These are phyloP conservation scores for Aspergillus floridensis DNA, from an alignment of 2,329 filamentous ascomycete genomes.

Conservation along the genomic window DNA sequence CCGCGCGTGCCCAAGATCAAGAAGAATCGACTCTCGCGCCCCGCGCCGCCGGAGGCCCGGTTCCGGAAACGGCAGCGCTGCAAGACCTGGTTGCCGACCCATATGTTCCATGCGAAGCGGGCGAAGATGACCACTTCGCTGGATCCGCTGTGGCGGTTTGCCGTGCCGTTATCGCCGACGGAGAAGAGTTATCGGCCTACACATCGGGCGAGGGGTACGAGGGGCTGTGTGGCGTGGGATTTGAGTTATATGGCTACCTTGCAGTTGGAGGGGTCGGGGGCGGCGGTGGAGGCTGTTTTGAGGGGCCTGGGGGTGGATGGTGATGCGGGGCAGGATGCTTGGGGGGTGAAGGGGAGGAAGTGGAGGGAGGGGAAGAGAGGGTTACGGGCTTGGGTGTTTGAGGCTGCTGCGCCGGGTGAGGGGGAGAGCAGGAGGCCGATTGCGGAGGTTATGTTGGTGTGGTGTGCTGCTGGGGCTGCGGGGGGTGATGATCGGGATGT, in stretches of 20 bases:
- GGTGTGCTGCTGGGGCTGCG: constrained; percentile 54
- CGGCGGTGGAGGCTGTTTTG: constrained; percentile 65
- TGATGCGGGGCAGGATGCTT: constrained; percentile 52
- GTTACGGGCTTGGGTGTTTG: constrained; percentile 58
- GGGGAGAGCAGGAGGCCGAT: constrained; percentile 56
- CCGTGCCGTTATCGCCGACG: constrained; percentile 78
- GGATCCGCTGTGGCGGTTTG: constrained; percentile 84
- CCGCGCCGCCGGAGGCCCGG: constrained; percentile 61
- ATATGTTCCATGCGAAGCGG: constrained; percentile 89
- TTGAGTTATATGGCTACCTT: constrained; percentile 92
- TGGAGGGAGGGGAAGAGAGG: constrained; percentile 66
- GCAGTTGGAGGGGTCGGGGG: constrained; percentile 65
- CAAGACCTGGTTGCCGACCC: constrained; percentile 94
- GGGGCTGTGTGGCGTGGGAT: constrained; percentile 85
- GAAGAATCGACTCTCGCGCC: constrained; percentile 66
- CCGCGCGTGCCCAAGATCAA: constrained; percentile 62
- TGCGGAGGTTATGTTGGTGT: constrained; percentile 71
- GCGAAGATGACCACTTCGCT: constrained; percentile 81
- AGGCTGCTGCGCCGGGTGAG: constrained; percentile 42
- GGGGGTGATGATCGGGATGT: constrained; percentile 31
- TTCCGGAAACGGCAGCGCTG: constrained; percentile 81
- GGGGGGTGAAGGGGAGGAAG: constrained; percentile 63
- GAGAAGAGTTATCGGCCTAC: constrained; percentile 87
- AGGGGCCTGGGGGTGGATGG: constrained; percentile 51
- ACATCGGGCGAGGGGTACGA: constrained; percentile 71